Base-by-base conservation (phyloP, 2,329 filamentous ascomycete genomes). In the Stylonectria norvegica region DNA sequence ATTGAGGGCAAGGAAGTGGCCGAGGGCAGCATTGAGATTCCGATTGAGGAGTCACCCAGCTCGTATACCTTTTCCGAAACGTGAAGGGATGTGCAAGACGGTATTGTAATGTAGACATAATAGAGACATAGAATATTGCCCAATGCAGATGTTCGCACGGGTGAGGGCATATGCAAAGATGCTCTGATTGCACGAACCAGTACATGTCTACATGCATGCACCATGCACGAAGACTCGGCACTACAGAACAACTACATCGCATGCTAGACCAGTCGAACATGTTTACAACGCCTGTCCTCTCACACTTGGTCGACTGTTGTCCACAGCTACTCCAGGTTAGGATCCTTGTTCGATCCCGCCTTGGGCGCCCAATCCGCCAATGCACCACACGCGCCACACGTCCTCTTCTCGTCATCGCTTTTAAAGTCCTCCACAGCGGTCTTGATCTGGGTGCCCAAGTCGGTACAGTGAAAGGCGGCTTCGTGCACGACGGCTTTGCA, bases 391-490 rank as follows among this genome's bases (percentile, higher is more conserved):
- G 72, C 75, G 52, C 73, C 72, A 66, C 93, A 98, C 43, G 69
- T 89, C 62, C 91, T 79, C 65, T 78, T 79, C 44, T 79, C 72
- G 41, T 81, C 75, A 46, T 67, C 80, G 2, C 63, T 75, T 65
- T 82, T 85, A 65, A 97, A 97, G 15, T 72, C 75, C 65, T 95
- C 81, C 25, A 97, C 91, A 6, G 87, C 90, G 37, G 79, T 79
- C 73, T 96, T 97, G 60, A 98, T 91, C 79, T 97, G 93, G 17
- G 85, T 91, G 15, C 91, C 91, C 49, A 97, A 68, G 69, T 97
- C 85, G 22, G 83, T 90, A 64, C 89, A 95, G 63, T 93, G 81
- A 59, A 98, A 97, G 9, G 76, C 72, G 30, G 83, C 85, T 72
- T 97, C 90, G 67, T 94, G 85, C 5, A 97, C 90, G 49, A 90